Percentiles rank a stretch among this genome's conserved stretches.
Evolutionary conservation across 192 early-diverging fungal genomes (phyloP).

Genomic region (Gamsiella multidivaricata): DNA sequence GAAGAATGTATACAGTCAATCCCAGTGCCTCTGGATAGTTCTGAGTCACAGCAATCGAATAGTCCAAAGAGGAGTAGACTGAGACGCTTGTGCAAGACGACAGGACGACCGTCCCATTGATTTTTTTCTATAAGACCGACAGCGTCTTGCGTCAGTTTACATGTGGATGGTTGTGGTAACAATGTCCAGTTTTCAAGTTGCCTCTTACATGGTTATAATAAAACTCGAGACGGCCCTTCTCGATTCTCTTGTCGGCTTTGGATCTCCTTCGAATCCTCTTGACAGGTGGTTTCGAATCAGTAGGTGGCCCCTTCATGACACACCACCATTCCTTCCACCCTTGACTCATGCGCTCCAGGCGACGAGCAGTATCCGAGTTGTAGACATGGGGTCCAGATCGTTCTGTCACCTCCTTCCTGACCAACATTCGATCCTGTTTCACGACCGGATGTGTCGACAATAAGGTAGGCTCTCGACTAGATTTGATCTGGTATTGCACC

Average conservation of each 20-base stretch:
- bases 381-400: conserved; percentile 44
- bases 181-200: not conserved
- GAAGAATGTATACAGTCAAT: conserved; percentile 36
- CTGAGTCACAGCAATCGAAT: conserved; percentile 40
- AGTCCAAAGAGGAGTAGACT: conserved; percentile 50
- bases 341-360: conserved; percentile 32
- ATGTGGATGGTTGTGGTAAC: too few species aligned
- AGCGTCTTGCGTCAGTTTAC: too few species aligned
- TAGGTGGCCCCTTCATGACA: conserved; percentile 37
- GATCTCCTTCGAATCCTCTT: conserved; percentile 29
- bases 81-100: conserved; percentile 16
- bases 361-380: conserved; percentile 30
- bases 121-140: conserved; percentile 34
- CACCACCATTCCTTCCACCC: conserved; percentile 54
- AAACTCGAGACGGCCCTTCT: conserved; percentile 49
- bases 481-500: conserved; percentile 27
- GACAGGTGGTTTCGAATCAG: not conserved
- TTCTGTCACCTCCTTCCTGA: conserved; percentile 39
- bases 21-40: conserved; percentile 23
- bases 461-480: conserved; percentile 19
- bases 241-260: not conserved
- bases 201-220: conserved; percentile 47
- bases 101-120: conserved; percentile 27
- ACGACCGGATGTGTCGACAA: conserved; percentile 19
- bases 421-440: conserved; percentile 45